A percentile compares a stretch with the other conserved stretches of the same genome.
These are phyloP conservation scores for Kalanchoe fedtschenkoi DNA, from an alignment of 164 flowering plant species.

Conservation along the genomic window DNA sequence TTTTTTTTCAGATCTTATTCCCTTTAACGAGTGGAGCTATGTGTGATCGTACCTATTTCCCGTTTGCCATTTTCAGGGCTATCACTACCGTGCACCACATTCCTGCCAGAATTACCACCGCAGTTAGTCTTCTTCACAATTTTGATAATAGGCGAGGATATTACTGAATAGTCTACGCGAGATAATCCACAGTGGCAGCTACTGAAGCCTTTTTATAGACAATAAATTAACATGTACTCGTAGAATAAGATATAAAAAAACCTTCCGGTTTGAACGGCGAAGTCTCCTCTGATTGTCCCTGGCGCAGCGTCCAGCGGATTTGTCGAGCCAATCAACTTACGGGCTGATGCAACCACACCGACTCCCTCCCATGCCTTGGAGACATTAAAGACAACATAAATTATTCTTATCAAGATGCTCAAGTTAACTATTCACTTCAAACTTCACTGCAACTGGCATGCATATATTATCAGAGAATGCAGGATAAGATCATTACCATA, in stretches of 20 bases:
- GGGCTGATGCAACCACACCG: slow-evolving; percentile 93
- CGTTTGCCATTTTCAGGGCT: slow-evolving; percentile 94
- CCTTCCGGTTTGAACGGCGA: slow-evolving; percentile 97
- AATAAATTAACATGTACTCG: too few relatives aligned
- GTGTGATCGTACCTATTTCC: slow-evolving; percentile 61
- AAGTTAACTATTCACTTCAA: too few relatives aligned
- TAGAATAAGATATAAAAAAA: slow-evolving; percentile 15
- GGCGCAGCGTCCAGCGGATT: slow-evolving; percentile 96
- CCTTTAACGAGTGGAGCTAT: neutral
- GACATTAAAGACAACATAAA: slow-evolving; percentile 7
- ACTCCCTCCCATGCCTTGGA: slow-evolving; percentile 87
- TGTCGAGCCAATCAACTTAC: slow-evolving; percentile 84
- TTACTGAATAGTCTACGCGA: neutral
- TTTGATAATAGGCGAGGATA: too few relatives aligned
- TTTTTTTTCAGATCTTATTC: too few relatives aligned
- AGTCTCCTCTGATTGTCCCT: slow-evolving; percentile 91
- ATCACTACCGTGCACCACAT: slow-evolving; percentile 96
- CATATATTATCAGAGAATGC: neutral
- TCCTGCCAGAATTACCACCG: slow-evolving; percentile 38
- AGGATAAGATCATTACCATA: slow-evolving; percentile 55
- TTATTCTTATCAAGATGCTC: neutral
- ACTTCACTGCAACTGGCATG: slow-evolving; percentile 11
- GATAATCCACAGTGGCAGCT: neutral
- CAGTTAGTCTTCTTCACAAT: too few relatives aligned
- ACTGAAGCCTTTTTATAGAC: too few relatives aligned